Conservation (phyloP, 2,329 filamentous ascomycete genomes). For the Pseudogymnoascus pannorum region DNA sequence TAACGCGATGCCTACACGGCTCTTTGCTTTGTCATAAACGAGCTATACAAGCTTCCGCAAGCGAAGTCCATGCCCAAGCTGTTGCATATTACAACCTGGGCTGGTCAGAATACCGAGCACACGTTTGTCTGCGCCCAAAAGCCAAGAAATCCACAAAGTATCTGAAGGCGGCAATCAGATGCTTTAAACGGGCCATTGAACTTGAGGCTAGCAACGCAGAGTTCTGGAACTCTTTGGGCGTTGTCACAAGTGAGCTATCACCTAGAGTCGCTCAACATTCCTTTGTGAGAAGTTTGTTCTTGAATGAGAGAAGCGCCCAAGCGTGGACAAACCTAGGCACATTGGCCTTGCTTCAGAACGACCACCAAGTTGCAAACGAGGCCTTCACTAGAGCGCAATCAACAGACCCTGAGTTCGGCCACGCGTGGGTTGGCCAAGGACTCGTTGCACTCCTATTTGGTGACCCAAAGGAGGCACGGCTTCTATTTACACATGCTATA, state of each 20-base stretch:
- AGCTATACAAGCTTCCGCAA: slow-evolving; percentile 63
- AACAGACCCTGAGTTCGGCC: slow-evolving; percentile 84
- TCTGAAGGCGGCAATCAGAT: slow-evolving; percentile 73
- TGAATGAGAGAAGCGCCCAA: slow-evolving; percentile 80
- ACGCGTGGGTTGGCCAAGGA: slow-evolving; percentile 91
- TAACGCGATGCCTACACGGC: slow-evolving; percentile 58
- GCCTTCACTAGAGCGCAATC: slow-evolving; percentile 88
- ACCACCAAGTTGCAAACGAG: slow-evolving; percentile 78
- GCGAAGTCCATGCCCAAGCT: slow-evolving; percentile 79
- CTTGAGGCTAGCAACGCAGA: slow-evolving; percentile 89
- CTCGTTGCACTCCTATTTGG: slow-evolving; percentile 72
- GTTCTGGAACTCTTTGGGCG: slow-evolving; percentile 94
- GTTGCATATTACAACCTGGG: slow-evolving; percentile 97
- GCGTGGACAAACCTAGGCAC: slow-evolving; percentile 89
- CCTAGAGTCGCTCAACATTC: slow-evolving; percentile 87
- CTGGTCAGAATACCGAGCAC: slow-evolving; percentile 83
- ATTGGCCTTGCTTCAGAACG: slow-evolving; percentile 76
- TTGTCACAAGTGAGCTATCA: slow-evolving; percentile 80
- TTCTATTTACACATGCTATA: slow-evolving; percentile 88
- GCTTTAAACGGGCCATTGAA: slow-evolving; percentile 94
- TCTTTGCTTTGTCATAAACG: slow-evolving; percentile 82
- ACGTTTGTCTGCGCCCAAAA: slow-evolving; percentile 52
- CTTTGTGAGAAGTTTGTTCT: slow-evolving; percentile 82
- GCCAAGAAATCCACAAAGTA: slow-evolving; percentile 55
- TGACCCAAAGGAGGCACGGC: slow-evolving; percentile 68